Evolutionary conservation across 2,329 filamentous ascomycete species (phyloP), one percentile per base, ranked within the genome.

Genomic region (Ophiostoma ulmi): DNA sequence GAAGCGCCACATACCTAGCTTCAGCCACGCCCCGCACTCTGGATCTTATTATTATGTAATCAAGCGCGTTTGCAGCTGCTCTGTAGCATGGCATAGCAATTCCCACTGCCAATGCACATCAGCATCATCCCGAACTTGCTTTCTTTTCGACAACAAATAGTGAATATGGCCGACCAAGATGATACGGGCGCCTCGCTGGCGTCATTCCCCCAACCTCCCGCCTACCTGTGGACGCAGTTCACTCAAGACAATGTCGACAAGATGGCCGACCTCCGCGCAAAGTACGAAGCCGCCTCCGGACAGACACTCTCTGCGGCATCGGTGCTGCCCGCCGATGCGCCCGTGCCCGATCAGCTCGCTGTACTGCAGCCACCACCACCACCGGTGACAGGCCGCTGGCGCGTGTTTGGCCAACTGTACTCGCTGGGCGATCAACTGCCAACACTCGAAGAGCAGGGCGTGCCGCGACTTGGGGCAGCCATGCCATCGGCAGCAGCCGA

Each of bases 141-240:
- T 17, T 13, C n/a, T 26, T 2, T 26, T 26, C 5, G 22, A 58
- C 52, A 10, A 26, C 52, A 58, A 22, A n/a, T 7, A 44, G 31
- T 13, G 17, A 63, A 7, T 8, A 92, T 92, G 90, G 87, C 87
- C 71, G 88, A 88, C 69, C 82, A 84, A 72, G 81, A 80, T 5
- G 74, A 75, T 6, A 17, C 58, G 3, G 58, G 14, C 35, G 70
- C 70, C 55, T 61, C 69, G 3, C 38, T 73, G 1, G 68, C 70
- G 4, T 72, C 73, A 0, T 75, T 93, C 78, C 94, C 95, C 35
- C 88, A 91, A 69, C 95, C 95, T 36, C 95, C 95, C 36, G 48
- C 68, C 2, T 89, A 90, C 0, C 97, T 97, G 81, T 98, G 92
- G 89, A 90, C 90, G 75, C 86, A 91, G 78, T 98, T 98, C 80